A percentile compares a stretch with the other conserved stretches of the same genome.
phyloP scores from a whole-genome alignment of 2,329 filamentous ascomycete species.

The Didymella segeticola region DNA sequence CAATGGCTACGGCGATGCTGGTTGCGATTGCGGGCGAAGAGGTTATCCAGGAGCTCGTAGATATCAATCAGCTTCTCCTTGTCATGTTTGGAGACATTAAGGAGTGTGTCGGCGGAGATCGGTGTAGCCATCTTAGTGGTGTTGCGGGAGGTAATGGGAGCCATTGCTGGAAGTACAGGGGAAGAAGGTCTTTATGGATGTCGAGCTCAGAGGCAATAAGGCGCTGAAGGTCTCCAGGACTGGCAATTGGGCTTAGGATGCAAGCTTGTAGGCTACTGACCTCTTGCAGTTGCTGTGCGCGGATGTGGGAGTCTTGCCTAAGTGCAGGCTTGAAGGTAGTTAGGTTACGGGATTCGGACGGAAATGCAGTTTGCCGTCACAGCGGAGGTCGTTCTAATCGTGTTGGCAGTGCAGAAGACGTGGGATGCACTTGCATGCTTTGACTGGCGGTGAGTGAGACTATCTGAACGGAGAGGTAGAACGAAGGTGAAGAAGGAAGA shows the following conservation, averaged over 20 bases:
- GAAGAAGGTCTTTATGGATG: neutral
- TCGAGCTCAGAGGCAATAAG: neutral
- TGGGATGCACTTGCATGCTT: constrained; percentile 21
- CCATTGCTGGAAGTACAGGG: constrained; percentile 13
- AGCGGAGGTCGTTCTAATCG: constrained; percentile 10
- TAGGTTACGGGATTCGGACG: constrained; percentile 1
- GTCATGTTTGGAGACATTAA: constrained; percentile 30
- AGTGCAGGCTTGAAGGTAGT: constrained; percentile 1
- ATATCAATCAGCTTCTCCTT: constrained; percentile 47
- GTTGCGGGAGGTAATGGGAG: constrained; percentile 13
- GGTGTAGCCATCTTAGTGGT: constrained; percentile 19
- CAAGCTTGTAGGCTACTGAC: constrained; percentile 7
- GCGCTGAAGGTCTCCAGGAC: neutral
- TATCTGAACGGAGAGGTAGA: neutral
- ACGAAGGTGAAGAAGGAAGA: constrained; percentile 7
- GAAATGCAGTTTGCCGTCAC: constrained; percentile 23
- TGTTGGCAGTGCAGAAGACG: neutral
- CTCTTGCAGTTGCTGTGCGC: constrained; percentile 15
- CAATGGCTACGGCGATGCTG: constrained; percentile 83
- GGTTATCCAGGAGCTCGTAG: constrained; percentile 69
- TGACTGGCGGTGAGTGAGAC: constrained; percentile 1
- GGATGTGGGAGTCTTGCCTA: constrained; percentile 18
- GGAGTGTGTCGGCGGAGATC: constrained; percentile 30
- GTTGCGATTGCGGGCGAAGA: constrained; percentile 87
- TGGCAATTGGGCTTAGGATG: constrained; percentile 10